phyloP scores from a whole-genome alignment of 495 filamentous ascomycete genomes.

The Penicillium fimorum region DNA sequence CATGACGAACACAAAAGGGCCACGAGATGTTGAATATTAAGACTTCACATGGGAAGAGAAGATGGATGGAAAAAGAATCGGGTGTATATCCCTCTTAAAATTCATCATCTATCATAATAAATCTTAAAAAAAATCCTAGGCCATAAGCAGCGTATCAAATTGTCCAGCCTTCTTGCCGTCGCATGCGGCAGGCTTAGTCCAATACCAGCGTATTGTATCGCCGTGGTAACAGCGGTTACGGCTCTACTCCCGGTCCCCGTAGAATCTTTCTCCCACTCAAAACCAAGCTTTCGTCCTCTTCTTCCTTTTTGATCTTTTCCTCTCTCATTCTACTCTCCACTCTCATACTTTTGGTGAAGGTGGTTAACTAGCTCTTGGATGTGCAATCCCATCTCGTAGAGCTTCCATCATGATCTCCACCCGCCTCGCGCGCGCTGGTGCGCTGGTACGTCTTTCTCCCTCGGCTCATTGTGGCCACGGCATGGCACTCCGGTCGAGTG shows the following conservation, averaged over 20 bases:
- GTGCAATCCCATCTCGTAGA: conserved; percentile 36
- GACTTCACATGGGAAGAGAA: conserved; percentile 2
- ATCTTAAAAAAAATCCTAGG: not conserved
- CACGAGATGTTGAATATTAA: not conserved
- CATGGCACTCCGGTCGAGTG: conserved; percentile 8
- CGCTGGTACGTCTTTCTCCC: conserved; percentile 48
- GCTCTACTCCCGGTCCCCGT: conserved; percentile 41
- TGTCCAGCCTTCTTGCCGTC: conserved; percentile 18
- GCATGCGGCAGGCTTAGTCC: conserved; percentile 29
- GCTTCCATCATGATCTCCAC: conserved; percentile 56
- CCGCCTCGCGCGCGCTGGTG: conserved; percentile 55
- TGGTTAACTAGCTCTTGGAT: conserved; percentile 43
- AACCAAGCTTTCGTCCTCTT: conserved; percentile 47
- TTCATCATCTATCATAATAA: not conserved
- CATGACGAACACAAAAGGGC: not conserved
- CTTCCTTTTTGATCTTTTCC: conserved; percentile 31
- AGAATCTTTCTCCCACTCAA: conserved; percentile 41
- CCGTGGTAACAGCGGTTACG: conserved; percentile 45
- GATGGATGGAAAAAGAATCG: not conserved
- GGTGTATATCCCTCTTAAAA: not conserved
- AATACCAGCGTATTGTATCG: conserved; percentile 38
- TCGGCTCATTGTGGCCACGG: conserved; percentile 4
- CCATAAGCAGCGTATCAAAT: conserved; percentile 6
- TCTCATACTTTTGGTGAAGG: conserved; percentile 41
- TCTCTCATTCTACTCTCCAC: conserved; percentile 37